Percentiles rank a stretch among this genome's conserved stretches.
phyloP scores from a whole-genome alignment of 371 early-diverging fungal species.

The Haplosporangium sp. region DNA sequence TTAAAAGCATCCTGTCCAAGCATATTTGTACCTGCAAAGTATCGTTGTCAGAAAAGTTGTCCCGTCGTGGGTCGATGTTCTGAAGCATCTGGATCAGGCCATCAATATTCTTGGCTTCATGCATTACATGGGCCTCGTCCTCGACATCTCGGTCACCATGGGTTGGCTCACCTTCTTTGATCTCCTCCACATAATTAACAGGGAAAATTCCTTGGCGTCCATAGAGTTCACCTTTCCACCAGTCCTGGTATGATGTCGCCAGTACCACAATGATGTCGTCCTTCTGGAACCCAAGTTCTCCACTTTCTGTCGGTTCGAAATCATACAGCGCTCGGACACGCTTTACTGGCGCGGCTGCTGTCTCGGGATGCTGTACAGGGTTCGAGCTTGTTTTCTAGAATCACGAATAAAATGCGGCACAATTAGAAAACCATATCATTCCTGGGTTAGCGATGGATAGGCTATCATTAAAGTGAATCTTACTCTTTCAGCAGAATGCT shows the following conservation, averaged over 20 bases:
- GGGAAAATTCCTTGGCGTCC: constrained; percentile 89
- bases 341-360: constrained; percentile 53
- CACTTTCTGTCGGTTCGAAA: constrained; percentile 83
- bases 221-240: constrained; percentile 90
- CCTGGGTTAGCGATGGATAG: neutral
- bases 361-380: constrained; percentile 36
- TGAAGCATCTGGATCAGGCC: constrained; percentile 80
- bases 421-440: too few species aligned
- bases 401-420: neutral
- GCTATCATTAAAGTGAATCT: constrained; percentile 50
- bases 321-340: constrained; percentile 88
- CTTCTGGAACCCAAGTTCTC: constrained; percentile 83
- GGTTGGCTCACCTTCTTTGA: constrained; percentile 34
- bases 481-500: constrained; percentile 58
- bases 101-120: constrained; percentile 82
- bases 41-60: constrained; percentile 90
- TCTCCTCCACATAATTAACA: constrained; percentile 83
- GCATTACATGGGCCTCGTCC: constrained; percentile 77
- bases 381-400: constrained; percentile 19
- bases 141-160: constrained; percentile 69
- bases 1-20: too few species aligned
- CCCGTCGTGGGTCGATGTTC: constrained; percentile 80
- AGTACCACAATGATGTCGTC: constrained; percentile 86
- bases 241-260: constrained; percentile 88
- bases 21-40: constrained; percentile 70